Evolutionary conservation across 768 basidiomycete genomes (phyloP).

Genomic region (Serendipita sp.): DNA sequence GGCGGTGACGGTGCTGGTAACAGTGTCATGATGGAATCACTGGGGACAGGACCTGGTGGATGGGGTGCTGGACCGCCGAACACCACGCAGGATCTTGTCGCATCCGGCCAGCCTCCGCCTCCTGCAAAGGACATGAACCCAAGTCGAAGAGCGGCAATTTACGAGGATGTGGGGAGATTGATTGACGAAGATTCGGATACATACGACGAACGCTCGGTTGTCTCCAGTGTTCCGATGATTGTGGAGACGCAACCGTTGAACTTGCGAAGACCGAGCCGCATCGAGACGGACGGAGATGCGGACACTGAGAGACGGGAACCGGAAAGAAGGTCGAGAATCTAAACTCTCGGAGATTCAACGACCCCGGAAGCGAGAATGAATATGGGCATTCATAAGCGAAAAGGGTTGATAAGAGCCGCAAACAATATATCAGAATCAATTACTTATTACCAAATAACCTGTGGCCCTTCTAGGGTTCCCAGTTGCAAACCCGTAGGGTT

Average conservation of each 20-base stretch:
- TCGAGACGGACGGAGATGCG: not conserved
- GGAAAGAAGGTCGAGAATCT: not conserved
- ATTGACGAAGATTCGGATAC: not conserved
- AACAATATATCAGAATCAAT: not conserved
- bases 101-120: not conserved
- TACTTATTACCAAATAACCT: too few relatives aligned
- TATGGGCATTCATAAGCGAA: not conserved
- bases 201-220: not conserved
- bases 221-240: not conserved
- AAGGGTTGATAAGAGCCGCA: not conserved
- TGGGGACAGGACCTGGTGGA: slow-evolving; percentile 3
- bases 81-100: not conserved
- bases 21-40: not conserved
- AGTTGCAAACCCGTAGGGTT: too few relatives aligned
- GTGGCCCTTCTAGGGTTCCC: too few relatives aligned
- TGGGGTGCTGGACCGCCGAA: not conserved
- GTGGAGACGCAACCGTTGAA: not conserved
- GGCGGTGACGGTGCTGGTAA: not conserved
- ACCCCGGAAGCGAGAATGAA: not conserved
- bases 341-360: not conserved
- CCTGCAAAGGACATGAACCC: not conserved
- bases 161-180: not conserved
- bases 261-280: not conserved
- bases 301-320: not conserved
- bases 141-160: not conserved